Evolutionary conservation across 192 early-diverging fungal genomes (phyloP).

Genomic region (Allomyces arbusculus): DNA sequence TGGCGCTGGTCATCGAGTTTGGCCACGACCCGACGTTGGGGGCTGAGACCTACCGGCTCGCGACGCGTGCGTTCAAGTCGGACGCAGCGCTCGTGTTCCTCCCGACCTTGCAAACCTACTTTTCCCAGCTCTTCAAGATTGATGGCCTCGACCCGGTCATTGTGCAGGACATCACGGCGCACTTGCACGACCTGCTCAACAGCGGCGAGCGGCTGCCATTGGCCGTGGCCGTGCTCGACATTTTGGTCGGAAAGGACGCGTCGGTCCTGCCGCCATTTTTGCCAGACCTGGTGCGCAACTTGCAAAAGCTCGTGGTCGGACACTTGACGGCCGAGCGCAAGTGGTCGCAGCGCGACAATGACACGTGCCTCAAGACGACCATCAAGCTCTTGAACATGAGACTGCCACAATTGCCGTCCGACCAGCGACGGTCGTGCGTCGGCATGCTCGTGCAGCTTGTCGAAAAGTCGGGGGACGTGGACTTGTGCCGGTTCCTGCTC

Average conservation of each 20-base stretch:
- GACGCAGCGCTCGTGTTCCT: too few relatives aligned
- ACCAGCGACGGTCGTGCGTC: slow-evolving; percentile 70
- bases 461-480: slow-evolving; percentile 57
- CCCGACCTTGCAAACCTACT: too few relatives aligned
- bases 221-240: not conserved
- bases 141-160: slow-evolving; percentile 10
- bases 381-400: slow-evolving; percentile 12
- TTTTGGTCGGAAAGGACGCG: not conserved
- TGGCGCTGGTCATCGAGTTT: slow-evolving; percentile 60
- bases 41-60: slow-evolving; percentile 19
- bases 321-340: not conserved
- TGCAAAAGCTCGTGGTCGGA: not conserved
- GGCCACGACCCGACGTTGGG: slow-evolving; percentile 8
- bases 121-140: too few relatives aligned
- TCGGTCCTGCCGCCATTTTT: slow-evolving; percentile 5
- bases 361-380: not conserved
- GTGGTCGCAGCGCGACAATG: not conserved
- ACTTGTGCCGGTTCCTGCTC: slow-evolving; percentile 52
- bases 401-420: slow-evolving; percentile 48
- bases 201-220: not conserved
- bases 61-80: slow-evolving; percentile 10
- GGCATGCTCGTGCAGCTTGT: slow-evolving; percentile 61
- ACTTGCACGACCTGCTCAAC: slow-evolving; percentile 18
- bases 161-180: slow-evolving; percentile 28
- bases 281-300: slow-evolving; percentile 12